Evolutionary conservation across 176 grass and related monocot species (phyloP).

Genomic region (Juncus effusus): DNA sequence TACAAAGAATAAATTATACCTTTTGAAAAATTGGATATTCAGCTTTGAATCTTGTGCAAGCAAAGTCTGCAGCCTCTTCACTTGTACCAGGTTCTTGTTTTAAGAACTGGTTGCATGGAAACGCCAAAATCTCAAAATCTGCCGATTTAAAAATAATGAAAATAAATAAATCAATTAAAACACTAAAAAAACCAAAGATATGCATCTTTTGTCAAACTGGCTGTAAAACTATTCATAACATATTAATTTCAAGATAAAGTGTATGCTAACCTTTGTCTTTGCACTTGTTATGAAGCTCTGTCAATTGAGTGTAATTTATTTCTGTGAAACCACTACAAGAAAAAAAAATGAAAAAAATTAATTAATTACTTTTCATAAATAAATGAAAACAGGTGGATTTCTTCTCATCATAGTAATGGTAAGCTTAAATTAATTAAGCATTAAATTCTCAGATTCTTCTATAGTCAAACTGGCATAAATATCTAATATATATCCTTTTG

Average conservation of each 20-base stretch:
- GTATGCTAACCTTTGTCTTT: conserved; percentile 59
- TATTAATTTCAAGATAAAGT: conserved; percentile 16
- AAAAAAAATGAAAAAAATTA: neutral
- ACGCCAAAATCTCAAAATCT: conserved; percentile 97
- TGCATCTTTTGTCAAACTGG: neutral
- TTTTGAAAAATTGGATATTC: conserved; percentile 95
- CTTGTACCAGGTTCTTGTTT: conserved; percentile 64
- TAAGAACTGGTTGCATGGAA: conserved; percentile 95
- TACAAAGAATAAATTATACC: conserved; percentile 31
- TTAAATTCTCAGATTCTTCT: too few relatives aligned
- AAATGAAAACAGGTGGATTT: too few relatives aligned
- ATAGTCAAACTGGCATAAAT: too few relatives aligned
- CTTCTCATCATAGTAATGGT: too few relatives aligned
- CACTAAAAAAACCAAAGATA: too few relatives aligned
- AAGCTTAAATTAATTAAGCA: too few relatives aligned
- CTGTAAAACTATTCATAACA: conserved; percentile 6
- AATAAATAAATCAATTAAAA: too few relatives aligned
- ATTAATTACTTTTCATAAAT: neutral
- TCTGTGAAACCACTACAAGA: conserved; percentile 81
- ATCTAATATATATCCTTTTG: too few relatives aligned
- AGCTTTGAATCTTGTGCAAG: conserved; percentile 87
- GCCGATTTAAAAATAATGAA: conserved; percentile 17
- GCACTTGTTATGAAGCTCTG: conserved; percentile 80
- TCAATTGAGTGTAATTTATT: conserved; percentile 78
- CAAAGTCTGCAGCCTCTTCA: conserved; percentile 70